Evolutionary conservation across 129 eudicot genomes (phyloP), one percentile per base, ranked within the genome.

Genomic region (Kitagawia praeruptora): DNA sequence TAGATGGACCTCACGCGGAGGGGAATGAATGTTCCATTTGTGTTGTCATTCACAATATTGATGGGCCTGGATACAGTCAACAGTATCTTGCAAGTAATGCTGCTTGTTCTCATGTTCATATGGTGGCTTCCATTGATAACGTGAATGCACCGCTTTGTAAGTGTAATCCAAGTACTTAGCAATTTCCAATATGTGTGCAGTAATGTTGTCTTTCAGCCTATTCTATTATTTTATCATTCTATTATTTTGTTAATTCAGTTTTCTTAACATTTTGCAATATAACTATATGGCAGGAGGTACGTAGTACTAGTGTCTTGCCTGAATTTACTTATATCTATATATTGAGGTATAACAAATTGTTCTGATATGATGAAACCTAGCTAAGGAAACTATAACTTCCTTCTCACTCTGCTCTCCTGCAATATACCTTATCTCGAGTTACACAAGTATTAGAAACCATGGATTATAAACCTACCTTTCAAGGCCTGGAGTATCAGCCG

Each of bases 131-230:
- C 45, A 86, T 90, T 21, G 99, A 95, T 82, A 92, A 95, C 75
- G 97, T 95, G 76, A 95, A 95, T 70, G 89, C 97, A 83, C 96
- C 92, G 49, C 93, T 95, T 77, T 82, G 99, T 95, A 85, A 90
- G 97, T 75, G 46, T 71, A 75, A 48, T 78, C 70, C 78, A 8
- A 2, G 14, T 77, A 13, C 34, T 14, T n/a, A n/a, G 27, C 9
- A 61, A 41, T 70, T 5, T 38, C 14, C 34, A 45, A 31, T 9
- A 74, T 46, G 38, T 39, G 12, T 8, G 10, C 53, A 6, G 63
- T 10, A 28, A 4, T 47, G 58, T 48, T 14, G 66, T 41, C 56
- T 45, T 46, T 13, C 14, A 45, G 23, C 56, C 42, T 39, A 7
- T 75, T 49, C 13, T 1, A 40, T 15, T 39, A 7, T 75, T n/a